Evolutionary conservation across 2,329 filamentous ascomycete genomes (phyloP).

Genomic region (Leptodontidium sp.): DNA sequence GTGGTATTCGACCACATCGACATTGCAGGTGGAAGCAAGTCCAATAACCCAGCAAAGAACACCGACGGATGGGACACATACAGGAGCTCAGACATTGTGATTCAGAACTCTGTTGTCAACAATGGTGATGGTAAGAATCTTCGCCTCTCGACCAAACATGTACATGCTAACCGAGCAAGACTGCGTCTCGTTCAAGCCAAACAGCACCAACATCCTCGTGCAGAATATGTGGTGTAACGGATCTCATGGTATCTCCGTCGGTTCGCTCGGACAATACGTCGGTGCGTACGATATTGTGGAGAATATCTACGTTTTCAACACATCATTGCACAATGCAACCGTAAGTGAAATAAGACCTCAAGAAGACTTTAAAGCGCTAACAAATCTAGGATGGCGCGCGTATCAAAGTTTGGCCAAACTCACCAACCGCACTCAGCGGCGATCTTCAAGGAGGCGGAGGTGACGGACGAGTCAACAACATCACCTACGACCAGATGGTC

Average conservation of each 20-base stretch:
- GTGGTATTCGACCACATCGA: conserved; percentile 70
- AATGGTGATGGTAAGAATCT: conserved; percentile 63
- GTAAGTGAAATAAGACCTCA: conserved; percentile 38
- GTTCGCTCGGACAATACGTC: conserved; percentile 72
- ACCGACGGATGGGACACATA: conserved; percentile 74
- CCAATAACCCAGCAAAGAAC: conserved; percentile 66
- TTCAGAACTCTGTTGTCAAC: conserved; percentile 70
- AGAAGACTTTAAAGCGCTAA: conserved; percentile 45
- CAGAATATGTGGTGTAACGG: conserved; percentile 74
- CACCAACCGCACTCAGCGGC: conserved; percentile 60
- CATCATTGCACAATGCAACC: conserved; percentile 63
- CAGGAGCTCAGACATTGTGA: conserved; percentile 66
- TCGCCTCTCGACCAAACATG: not conserved
- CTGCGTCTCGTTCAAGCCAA: conserved; percentile 79
- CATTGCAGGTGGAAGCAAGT: conserved; percentile 63
- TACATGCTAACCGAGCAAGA: conserved; percentile 50
- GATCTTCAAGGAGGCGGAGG: conserved; percentile 73
- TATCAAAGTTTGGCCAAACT: conserved; percentile 75
- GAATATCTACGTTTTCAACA: conserved; percentile 71
- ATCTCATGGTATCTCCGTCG: conserved; percentile 77
- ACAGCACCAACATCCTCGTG: conserved; percentile 72
- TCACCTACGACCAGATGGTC: conserved; percentile 70
- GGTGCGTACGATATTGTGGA: conserved; percentile 70
- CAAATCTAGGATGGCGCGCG: conserved; percentile 66
- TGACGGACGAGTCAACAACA: conserved; percentile 66